These are phyloP conservation scores for Citrus trifoliata DNA, from an alignment of 345 rosid species.

Conservation along the genomic window DNA sequence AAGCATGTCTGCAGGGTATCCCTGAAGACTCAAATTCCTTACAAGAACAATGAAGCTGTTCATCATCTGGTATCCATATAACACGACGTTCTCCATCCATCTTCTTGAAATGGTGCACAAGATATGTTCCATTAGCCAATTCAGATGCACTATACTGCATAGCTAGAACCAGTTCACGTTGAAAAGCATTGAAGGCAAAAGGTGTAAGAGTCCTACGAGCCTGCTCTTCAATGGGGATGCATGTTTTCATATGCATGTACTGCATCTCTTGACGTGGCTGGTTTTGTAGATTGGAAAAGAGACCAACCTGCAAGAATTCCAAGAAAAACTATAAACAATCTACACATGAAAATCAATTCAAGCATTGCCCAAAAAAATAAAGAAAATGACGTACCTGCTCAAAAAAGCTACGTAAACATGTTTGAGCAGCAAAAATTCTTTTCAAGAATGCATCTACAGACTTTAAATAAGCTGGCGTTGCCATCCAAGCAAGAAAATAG, in stretches of 20 bases:
- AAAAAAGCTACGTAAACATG: constrained; percentile 31
- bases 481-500: constrained; percentile 35
- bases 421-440: constrained; percentile 24
- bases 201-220: constrained; percentile 24
- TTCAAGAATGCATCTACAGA: constrained; percentile 32
- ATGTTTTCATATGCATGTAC: constrained; percentile 25
- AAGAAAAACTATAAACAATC: constrained; percentile 1
- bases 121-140: constrained; percentile 34
- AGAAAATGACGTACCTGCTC: constrained; percentile 31
- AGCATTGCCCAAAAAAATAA: neutral
- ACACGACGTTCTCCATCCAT: constrained; percentile 30
- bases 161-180: constrained; percentile 23
- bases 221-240: constrained; percentile 33
- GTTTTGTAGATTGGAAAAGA: constrained; percentile 24
- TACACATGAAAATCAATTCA: neutral
- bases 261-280: constrained; percentile 22
- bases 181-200: constrained; percentile 33
- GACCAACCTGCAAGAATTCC: constrained; percentile 21
- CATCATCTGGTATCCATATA: constrained; percentile 34
- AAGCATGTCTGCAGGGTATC: constrained; percentile 34
- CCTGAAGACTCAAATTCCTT: constrained; percentile 42
- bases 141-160: constrained; percentile 33
- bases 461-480: constrained; percentile 25
- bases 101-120: constrained; percentile 35
- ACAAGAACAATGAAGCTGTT: constrained; percentile 37